phyloP scores from a whole-genome alignment of 2,329 filamentous ascomycete genomes.

The Aspergillus caelatus region DNA sequence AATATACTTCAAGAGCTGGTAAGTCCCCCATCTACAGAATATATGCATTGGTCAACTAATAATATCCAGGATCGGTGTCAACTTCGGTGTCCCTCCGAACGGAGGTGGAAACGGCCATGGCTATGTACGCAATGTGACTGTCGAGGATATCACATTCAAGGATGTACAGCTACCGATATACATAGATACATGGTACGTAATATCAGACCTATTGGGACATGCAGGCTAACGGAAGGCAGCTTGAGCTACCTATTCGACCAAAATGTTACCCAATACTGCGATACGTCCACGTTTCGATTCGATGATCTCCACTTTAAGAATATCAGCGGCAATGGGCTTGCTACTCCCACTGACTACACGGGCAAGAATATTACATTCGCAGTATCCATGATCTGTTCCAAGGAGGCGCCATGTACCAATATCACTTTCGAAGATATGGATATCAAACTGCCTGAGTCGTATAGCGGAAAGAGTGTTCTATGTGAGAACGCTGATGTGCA shows the following conservation, averaged over 20 bases:
- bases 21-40: not conserved
- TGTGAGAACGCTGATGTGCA: constrained; percentile 9
- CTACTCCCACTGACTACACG: constrained; percentile 1
- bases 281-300: not conserved
- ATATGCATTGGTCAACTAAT: not conserved
- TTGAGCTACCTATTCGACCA: constrained; percentile 1
- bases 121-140: constrained; percentile 1
- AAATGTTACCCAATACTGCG: constrained; percentile 1
- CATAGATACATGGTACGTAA: not conserved
- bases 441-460: not conserved
- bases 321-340: constrained; percentile 1
- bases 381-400: constrained; percentile 7
- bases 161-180: constrained; percentile 1
- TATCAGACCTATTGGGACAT: accelerated
- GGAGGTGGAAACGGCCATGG: constrained; percentile 7
- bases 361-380: constrained; percentile 8
- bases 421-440: constrained; percentile 1
- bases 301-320: not conserved
- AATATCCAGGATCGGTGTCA: not conserved
- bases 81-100: constrained; percentile 4
- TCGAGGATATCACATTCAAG: not conserved
- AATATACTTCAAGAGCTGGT: constrained; percentile 5
- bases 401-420: constrained; percentile 1
- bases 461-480: not conserved
- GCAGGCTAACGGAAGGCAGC: not conserved